Evolutionary conservation across 306 rosid species (phyloP).

Genomic region (Senna siamea): DNA sequence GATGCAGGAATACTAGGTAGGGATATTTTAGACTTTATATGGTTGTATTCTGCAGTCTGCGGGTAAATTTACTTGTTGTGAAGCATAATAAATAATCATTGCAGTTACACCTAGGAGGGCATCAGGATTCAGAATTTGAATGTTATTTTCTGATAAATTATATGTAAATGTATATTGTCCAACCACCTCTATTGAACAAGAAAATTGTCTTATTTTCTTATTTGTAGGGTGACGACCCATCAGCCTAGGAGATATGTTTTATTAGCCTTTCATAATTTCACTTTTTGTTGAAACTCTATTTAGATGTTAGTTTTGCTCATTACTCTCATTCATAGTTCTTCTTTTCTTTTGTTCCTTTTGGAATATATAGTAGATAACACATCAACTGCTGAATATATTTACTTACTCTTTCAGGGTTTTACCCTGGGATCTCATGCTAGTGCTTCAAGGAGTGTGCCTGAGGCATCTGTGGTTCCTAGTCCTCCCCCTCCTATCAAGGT

Average conservation of each 20-base stretch:
- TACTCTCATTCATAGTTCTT: not conserved
- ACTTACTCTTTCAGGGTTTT: constrained; percentile 58
- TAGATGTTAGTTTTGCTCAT: not conserved
- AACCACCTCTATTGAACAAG: not conserved
- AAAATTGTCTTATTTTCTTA: not conserved
- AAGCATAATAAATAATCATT: not conserved
- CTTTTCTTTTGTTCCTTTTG: constrained; percentile 5
- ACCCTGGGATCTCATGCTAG: constrained; percentile 55
- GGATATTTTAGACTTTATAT: not conserved
- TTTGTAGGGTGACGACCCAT: not conserved
- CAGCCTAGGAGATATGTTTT: constrained; percentile 11
- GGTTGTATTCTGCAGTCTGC: not conserved
- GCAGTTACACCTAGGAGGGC: not conserved
- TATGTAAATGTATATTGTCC: not conserved
- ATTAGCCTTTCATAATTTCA: not conserved
- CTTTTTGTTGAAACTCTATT: constrained; percentile 1
- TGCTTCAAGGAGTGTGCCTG: constrained; percentile 63
- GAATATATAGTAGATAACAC: constrained; percentile 23
- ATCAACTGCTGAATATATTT: constrained; percentile 38
- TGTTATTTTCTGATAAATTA: constrained; percentile 6
- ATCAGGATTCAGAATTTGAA: not conserved
- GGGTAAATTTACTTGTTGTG: not conserved
- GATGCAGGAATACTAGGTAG: not conserved
- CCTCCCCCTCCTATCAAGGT: constrained; percentile 85
- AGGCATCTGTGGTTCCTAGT: constrained; percentile 58